Evolutionary conservation across 2,329 filamentous ascomycete genomes (phyloP), one percentile per base, ranked within the genome.

Genomic region (Neopestalotiopsis rosae): DNA sequence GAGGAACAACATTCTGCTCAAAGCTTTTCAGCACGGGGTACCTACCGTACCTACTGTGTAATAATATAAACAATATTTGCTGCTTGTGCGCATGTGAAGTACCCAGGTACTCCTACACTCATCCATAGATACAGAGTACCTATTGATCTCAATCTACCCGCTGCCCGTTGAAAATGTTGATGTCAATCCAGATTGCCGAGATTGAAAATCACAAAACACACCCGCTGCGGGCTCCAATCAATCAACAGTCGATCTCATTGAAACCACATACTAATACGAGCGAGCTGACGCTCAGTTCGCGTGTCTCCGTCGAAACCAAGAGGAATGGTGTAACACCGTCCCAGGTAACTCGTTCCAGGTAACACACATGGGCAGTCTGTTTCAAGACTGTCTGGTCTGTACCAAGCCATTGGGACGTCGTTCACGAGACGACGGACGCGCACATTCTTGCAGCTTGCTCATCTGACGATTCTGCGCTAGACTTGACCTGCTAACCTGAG

Each of bases 171-270:
- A 38, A 38, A 38, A 10, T 38, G n/a, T 52, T 52, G 45, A 52
- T 52, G 45, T 52, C 45, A 38, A 52, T 52, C n/a, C 45, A 52
- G 45, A 52, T 52, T 52, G 45, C 45, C 45, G 45, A 52, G 45
- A 52, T 52, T 20, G 45, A 52, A 52, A 52, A 52, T 52, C 45
- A 52, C n/a, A 52, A 52, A 52, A 52, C 17, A 52, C 45, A 52
- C n/a, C 45, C 45, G 45, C 45, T 52, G 45, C 45, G 45, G 45
- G 45, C 45, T 52, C 45, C 45, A 52, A 52, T 52, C 34, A 38
- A 38, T 38, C 34, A 7, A 52, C 17, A 9, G 45, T n/a, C n/a
- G 45, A 52, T 52, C 45, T 9, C 45, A 17, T 28, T 20, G 45
- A 17, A 17, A 7, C 13, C 45, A 17, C 24, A 28, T 28, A 28